A percentile compares a stretch with the other conserved stretches of the same genome.
Evolutionary conservation across 2,329 filamentous ascomycete genomes (phyloP).

Genomic region (Claviceps sp.): DNA sequence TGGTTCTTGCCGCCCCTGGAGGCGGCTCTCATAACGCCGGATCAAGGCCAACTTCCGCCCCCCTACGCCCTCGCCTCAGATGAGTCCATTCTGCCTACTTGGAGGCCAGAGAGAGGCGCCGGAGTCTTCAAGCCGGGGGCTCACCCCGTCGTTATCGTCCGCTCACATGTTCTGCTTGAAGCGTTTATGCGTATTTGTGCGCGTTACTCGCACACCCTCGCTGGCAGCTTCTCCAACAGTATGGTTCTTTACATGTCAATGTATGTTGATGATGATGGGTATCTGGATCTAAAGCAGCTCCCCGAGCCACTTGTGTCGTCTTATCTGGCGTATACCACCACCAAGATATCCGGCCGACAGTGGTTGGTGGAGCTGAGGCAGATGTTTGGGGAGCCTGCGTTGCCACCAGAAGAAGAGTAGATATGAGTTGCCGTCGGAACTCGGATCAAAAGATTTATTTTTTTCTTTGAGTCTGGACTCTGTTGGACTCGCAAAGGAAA

Average conservation of each 20-base stretch:
- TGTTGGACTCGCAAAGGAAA: too few relatives aligned
- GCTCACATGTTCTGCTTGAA: slow-evolving; percentile 1
- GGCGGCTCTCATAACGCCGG: background rate
- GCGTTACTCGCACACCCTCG: background rate
- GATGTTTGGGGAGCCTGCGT: background rate
- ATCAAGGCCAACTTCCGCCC: background rate
- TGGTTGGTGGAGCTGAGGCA: background rate
- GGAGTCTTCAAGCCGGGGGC: background rate
- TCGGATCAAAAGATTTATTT: background rate
- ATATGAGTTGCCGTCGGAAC: too few relatives aligned
- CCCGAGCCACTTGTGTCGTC: slow-evolving; percentile 1
- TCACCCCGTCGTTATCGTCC: background rate
- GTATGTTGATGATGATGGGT: slow-evolving; percentile 2
- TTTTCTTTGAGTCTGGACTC: background rate
- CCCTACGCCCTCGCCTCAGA: slow-evolving; percentile 1
- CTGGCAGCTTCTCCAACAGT: background rate
- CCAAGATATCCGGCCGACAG: background rate
- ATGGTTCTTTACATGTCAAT: background rate
- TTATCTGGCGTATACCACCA: background rate
- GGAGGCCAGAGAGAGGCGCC: background rate
- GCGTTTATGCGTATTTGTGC: slow-evolving; percentile 1
- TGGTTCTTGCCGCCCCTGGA: slow-evolving; percentile 2
- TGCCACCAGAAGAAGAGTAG: too few relatives aligned
- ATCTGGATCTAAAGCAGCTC: background rate
- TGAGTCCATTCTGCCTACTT: background rate